A percentile compares a stretch with the other conserved stretches of the same genome.
These are phyloP conservation scores for Cystobasidium sp. DNA, from an alignment of 1,284 basidiomycete species.

Conservation along the genomic window DNA sequence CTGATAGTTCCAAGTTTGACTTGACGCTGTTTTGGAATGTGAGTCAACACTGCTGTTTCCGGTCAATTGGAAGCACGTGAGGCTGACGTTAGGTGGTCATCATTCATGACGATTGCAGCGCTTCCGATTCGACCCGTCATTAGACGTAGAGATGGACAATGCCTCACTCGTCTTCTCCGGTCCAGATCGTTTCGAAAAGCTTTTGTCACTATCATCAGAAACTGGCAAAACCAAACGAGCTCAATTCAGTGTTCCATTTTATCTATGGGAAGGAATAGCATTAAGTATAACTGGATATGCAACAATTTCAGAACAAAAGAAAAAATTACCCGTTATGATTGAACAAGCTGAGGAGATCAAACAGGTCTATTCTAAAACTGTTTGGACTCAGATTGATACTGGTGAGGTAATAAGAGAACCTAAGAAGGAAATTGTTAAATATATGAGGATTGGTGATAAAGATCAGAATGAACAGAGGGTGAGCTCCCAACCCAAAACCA, in stretches of 20 bases:
- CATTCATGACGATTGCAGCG: no score
- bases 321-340: slow-evolving; percentile 77
- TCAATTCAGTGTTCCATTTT: slow-evolving; percentile 78
- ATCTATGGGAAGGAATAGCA: slow-evolving; percentile 76
- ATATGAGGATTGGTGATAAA: slow-evolving; percentile 53
- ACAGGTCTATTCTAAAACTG: slow-evolving; percentile 37
- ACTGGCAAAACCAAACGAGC: slow-evolving; percentile 74
- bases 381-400: slow-evolving; percentile 44
- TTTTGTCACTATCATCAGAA: slow-evolving; percentile 61
- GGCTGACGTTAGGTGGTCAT: no score
- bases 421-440: slow-evolving; percentile 58
- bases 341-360: slow-evolving; percentile 54
- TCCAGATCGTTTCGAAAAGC: slow-evolving; percentile 21
- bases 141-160: slow-evolving; percentile 54
- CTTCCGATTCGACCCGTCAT: slow-evolving; percentile 40
- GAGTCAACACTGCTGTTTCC: slow-evolving; percentile 64
- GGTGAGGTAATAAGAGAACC: slow-evolving; percentile 46
- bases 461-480: slow-evolving; percentile 44
- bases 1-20: slow-evolving; percentile 38
- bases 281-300: slow-evolving; percentile 93
- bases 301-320: slow-evolving; percentile 81
- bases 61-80: no score
- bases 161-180: slow-evolving; percentile 48
- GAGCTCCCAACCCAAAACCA: neutral
- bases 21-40: slow-evolving; percentile 36